Conservation (phyloP, 2,329 filamentous ascomycete genomes). For the Moelleriella libera region DNA sequence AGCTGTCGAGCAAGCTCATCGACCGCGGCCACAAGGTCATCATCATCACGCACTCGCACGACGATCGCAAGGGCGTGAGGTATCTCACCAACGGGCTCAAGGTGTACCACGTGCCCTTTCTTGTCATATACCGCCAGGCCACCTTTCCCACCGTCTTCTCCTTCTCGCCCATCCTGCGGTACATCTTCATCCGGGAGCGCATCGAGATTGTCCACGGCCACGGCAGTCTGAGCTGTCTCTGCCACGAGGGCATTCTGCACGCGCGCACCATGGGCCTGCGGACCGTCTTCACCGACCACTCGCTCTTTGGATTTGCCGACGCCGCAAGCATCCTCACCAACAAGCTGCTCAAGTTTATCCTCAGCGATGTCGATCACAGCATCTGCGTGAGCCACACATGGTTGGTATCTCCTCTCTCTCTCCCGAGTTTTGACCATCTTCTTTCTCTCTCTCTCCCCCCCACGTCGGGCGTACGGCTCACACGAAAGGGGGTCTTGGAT, state of each 20-base stretch:
- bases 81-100: conserved; percentile 97
- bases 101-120: conserved; percentile 93
- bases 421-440: neutral
- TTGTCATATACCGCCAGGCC: conserved; percentile 85
- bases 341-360: conserved; percentile 86
- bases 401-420: conserved; percentile 30
- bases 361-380: conserved; percentile 96
- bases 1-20: conserved; percentile 88
- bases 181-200: conserved; percentile 84
- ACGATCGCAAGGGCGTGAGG: conserved; percentile 78
- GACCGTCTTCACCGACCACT: conserved; percentile 96
- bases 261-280: conserved; percentile 90
- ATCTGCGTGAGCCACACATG: conserved; percentile 98
- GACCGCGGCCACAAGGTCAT: conserved; percentile 97
- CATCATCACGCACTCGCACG: conserved; percentile 90
- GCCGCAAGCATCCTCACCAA: conserved; percentile 92
- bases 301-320: conserved; percentile 92
- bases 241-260: conserved; percentile 89
- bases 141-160: conserved; percentile 97
- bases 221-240: conserved; percentile 81
- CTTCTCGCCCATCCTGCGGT: conserved; percentile 94
- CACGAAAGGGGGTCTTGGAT: neutral
- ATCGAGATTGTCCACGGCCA: conserved; percentile 99
- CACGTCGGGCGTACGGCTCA: neutral
- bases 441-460: neutral